These are phyloP conservation scores for Xylariaceae sp. DNA, from an alignment of 2,329 filamentous ascomycete species.

Conservation along the genomic window DNA sequence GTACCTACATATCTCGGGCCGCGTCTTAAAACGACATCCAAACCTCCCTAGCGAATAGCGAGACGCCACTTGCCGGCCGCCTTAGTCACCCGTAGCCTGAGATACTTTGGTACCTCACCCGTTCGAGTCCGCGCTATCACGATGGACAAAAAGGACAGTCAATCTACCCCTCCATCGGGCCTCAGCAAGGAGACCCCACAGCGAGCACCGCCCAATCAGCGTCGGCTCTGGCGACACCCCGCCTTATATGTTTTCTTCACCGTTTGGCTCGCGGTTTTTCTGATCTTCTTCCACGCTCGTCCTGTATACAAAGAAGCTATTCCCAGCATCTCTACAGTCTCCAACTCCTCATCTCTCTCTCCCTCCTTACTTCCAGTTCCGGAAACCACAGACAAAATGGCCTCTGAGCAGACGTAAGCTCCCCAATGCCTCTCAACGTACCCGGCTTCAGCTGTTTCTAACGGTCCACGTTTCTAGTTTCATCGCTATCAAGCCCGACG, in stretches of 20 bases:
- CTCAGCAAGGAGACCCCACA: conserved; percentile 1
- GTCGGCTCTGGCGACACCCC: conserved; percentile 26
- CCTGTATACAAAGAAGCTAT: conserved; percentile 25
- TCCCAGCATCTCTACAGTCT: conserved; percentile 16
- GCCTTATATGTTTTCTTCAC: conserved; percentile 32
- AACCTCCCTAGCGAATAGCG: not conserved
- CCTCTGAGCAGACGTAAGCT: conserved; percentile 33
- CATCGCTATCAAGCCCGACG: conserved; percentile 99
- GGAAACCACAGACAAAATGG: conserved; percentile 29
- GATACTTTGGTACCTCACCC: not conserved
- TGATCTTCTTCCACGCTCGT: conserved; percentile 29
- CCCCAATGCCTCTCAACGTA: not conserved
- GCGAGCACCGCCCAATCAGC: conserved; percentile 21
- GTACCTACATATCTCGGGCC: not conserved
- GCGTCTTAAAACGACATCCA: conserved; percentile 4
- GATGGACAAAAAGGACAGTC: conserved; percentile 19
- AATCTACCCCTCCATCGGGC: conserved; percentile 17
- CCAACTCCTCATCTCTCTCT: conserved; percentile 11
- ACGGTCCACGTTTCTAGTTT: conserved; percentile 56
- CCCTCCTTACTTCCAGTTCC: conserved; percentile 8
- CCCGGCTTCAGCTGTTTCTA: not conserved
- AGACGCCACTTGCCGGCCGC: not conserved
- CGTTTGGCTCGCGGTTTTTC: conserved; percentile 28
- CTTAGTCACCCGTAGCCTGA: not conserved
- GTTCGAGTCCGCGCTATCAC: not conserved